A percentile compares a stretch with the other conserved stretches of the same genome.
These are phyloP conservation scores for Paxillus ammoniavirescens DNA, from an alignment of 768 basidiomycete species.

Conservation along the genomic window DNA sequence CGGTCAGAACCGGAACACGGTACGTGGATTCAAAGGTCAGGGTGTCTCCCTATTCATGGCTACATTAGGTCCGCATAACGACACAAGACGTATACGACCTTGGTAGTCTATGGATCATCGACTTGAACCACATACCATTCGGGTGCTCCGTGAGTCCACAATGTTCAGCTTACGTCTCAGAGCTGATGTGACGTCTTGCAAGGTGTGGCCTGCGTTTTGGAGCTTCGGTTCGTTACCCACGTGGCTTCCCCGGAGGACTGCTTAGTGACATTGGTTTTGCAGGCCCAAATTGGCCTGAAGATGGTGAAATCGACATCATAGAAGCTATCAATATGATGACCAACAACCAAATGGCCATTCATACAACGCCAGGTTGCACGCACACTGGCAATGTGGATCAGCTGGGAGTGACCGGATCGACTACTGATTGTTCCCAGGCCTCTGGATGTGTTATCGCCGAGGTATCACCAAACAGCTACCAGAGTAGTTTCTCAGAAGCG, in stretches of 20 bases:
- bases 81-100: constrained; percentile 40
- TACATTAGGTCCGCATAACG: constrained; percentile 43
- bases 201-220: constrained; percentile 35
- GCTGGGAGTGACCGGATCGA: constrained; percentile 28
- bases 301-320: constrained; percentile 59
- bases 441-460: constrained; percentile 31
- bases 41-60: constrained; percentile 8
- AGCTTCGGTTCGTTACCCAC: constrained; percentile 21
- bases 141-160: constrained; percentile 51
- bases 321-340: constrained; percentile 55
- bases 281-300: constrained; percentile 39
- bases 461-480: constrained; percentile 29
- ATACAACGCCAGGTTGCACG: constrained; percentile 42
- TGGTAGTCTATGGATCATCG: constrained; percentile 48
- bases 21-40: constrained; percentile 20
- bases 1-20: constrained; percentile 58
- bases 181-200: not conserved
- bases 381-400: constrained; percentile 30
- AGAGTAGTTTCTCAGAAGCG: constrained; percentile 16
- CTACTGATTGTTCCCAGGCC: constrained; percentile 20
- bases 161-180: constrained; percentile 1
- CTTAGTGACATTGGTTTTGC: not conserved
- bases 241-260: not conserved
- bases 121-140: constrained; percentile 49
- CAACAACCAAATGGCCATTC: constrained; percentile 57